Base-by-base conservation (phyloP, 257 asterid species). In the Solanum pimpinellifolium region DNA sequence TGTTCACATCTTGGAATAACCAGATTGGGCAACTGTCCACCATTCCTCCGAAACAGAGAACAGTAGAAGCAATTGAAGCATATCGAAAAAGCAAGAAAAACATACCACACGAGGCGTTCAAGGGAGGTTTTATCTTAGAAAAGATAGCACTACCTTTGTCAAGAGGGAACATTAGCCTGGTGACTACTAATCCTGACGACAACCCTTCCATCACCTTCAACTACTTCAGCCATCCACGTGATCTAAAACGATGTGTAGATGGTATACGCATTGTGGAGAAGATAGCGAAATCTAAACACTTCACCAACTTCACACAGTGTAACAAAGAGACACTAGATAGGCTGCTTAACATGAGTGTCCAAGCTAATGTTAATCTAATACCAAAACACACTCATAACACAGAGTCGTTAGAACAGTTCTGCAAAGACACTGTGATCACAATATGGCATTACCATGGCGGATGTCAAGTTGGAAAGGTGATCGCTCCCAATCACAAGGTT, bases 381-480 rank as follows among this genome's bases (percentile, higher is more conserved):
- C 99, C 99, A 9, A 93, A 90, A 87, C 98, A 97, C 47, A 96
- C 92, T 23, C 95, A 97, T 47, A 98, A 96, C 88, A 93, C 98
- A 1, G n/a, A 89, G 21, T 96, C 94, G 2, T 85, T 97, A 4
- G 94, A 94, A 70, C 99, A 96, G 92, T 97, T 96, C 83, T 97
- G 99, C 86, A 96, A 90, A 73, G 99, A 97, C 91, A 97, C 99
- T 9, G 97, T 96, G n/a, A 92, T 95, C 87, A 95, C 99, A 6
- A 97, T 97, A 47, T 96, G 99, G 99, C 99, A 97, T 90, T 97
- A 96, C 92, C 99, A 97, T 74, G 99, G 99, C 2, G 99, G 99
- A 8, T 96, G 98, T 93, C 98, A 93, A 2, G 95, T 96, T 1
- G 96, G 98, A 33, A 88, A 92, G 88, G 99, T 97, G 78, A 95